Evolutionary conservation across 129 eudicot species (phyloP).

Genomic region (Lactuca saligna): DNA sequence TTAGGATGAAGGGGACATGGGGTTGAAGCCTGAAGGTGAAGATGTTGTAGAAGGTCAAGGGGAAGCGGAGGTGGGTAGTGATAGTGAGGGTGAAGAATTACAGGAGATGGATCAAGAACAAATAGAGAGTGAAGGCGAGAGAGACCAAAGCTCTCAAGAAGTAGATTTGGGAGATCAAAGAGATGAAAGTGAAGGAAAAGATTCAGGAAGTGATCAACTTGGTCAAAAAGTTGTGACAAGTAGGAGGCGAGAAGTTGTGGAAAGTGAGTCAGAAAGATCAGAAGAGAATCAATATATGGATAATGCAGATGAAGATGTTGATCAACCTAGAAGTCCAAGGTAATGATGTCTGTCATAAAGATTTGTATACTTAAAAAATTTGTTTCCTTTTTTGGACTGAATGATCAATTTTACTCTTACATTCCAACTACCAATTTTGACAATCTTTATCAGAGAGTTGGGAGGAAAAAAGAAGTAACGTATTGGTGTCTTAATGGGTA

Average conservation of each 20-base stretch:
- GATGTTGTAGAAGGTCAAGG: constrained; percentile 89
- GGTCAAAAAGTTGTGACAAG: constrained; percentile 83
- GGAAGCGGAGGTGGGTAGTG: constrained; percentile 83
- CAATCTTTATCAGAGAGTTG: no score
- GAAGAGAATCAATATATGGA: constrained; percentile 76
- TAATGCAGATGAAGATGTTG: constrained; percentile 85
- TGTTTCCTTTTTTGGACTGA: no score
- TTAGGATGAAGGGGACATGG: constrained; percentile 86
- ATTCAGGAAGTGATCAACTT: constrained; percentile 70
- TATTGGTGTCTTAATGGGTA: no score
- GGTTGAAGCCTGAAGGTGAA: constrained; percentile 60
- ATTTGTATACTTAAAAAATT: no score
- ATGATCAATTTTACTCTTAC: no score
- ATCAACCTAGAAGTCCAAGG: constrained; percentile 79
- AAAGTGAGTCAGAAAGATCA: constrained; percentile 90
- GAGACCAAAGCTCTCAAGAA: constrained; percentile 87
- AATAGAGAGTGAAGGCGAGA: constrained; percentile 90
- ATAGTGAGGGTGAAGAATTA: constrained; percentile 82
- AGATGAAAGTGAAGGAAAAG: constrained; percentile 83
- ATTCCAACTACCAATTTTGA: no score
- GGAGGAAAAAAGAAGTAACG: no score
- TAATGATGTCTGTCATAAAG: no score
- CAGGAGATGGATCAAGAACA: constrained; percentile 65
- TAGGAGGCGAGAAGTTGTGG: constrained; percentile 70
- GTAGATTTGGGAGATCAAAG: constrained; percentile 68